Conservation (phyloP, 148 eudicot genomes). For the Rhododendron vialii region DNA sequence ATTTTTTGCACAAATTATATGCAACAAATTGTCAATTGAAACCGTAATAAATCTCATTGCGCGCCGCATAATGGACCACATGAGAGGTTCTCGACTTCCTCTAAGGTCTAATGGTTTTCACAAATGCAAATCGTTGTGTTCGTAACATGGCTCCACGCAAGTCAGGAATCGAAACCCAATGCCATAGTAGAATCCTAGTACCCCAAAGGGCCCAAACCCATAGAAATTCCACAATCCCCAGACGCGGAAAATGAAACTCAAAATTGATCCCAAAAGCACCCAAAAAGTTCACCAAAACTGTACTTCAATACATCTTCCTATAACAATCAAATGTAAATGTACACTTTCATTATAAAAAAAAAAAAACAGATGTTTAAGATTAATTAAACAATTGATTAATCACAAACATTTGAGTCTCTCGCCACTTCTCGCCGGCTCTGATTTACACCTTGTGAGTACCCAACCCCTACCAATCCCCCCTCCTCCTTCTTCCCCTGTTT, state of each 20-base stretch:
- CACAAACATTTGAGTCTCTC: slow-evolving; percentile 21
- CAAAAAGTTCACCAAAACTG: neutral
- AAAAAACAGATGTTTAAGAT: neutral
- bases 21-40: neutral
- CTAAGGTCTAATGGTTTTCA: too few species aligned
- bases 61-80: neutral
- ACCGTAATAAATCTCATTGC: neutral
- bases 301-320: neutral
- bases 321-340: neutral
- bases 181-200: too few species aligned
- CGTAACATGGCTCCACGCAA: too few species aligned
- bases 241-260: neutral
- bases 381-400: neutral
- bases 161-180: neutral
- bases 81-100: neutral
- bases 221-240: neutral
- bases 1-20: neutral
- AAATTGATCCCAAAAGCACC: neutral
- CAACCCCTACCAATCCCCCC: slow-evolving; percentile 11
- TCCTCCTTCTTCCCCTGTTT: neutral
- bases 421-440: slow-evolving; percentile 64
- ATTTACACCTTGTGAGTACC: slow-evolving; percentile 59
- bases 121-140: too few species aligned
- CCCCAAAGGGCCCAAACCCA: neutral
- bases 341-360: neutral